A percentile compares a stretch with the other conserved stretches of the same genome.
phyloP scores from a whole-genome alignment of 2,329 filamentous ascomycete genomes.

The Neopestalotiopsis sp. region DNA sequence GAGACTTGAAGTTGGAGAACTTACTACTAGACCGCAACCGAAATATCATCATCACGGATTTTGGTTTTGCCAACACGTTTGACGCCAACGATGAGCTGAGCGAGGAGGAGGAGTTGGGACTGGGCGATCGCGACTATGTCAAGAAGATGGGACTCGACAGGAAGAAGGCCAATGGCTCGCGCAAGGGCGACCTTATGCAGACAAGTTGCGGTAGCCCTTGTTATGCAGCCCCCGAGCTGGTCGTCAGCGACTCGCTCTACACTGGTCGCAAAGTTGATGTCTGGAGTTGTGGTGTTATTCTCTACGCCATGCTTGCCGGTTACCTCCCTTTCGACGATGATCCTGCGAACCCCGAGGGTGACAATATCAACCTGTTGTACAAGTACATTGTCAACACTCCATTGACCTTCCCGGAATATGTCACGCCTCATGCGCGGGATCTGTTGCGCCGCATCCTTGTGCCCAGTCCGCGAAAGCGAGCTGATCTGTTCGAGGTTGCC shows the following conservation, averaged over 20 bases:
- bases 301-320: conserved; percentile 98
- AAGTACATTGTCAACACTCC: conserved; percentile 99
- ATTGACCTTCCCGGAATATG: conserved; percentile 97
- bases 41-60: conserved; percentile 99
- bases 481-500: conserved; percentile 95
- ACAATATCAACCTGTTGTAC: conserved; percentile 98
- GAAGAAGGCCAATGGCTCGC: conserved; percentile 73
- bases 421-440: conserved; percentile 94
- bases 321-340: conserved; percentile 98
- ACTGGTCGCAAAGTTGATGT: conserved; percentile 98
- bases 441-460: conserved; percentile 91
- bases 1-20: conserved; percentile 96
- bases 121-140: conserved; percentile 87
- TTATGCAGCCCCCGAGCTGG: conserved; percentile 94
- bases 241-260: conserved; percentile 96
- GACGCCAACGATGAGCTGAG: conserved; percentile 85
- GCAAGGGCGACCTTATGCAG: conserved; percentile 96
- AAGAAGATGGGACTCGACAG: conserved; percentile 86
- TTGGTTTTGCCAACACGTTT: conserved; percentile 98
- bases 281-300: conserved; percentile 98
- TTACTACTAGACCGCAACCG: conserved; percentile 92
- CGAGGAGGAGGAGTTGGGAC: conserved; percentile 87
- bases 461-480: conserved; percentile 91
- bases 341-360: conserved; percentile 95
- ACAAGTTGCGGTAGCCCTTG: conserved; percentile 98